Conservation (phyloP, 2,329 filamentous ascomycete species). For the Sclerotinia subarctica region DNA sequence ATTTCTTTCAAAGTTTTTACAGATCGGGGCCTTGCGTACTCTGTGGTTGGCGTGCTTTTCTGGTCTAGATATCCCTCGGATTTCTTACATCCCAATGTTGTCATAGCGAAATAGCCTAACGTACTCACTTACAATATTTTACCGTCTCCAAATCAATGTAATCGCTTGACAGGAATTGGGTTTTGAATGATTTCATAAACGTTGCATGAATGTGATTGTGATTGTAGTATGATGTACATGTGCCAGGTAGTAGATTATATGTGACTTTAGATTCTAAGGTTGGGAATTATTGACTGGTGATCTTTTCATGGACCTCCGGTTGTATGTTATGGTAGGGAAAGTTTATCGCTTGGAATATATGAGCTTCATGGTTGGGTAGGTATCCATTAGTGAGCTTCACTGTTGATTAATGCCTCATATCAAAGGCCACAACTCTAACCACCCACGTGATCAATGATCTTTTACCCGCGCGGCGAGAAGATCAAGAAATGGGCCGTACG, state of each 20-base stretch:
- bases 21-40: conserved; percentile 29
- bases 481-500: too few relatives aligned
- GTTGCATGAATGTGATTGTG: neutral
- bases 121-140: conserved; percentile 16
- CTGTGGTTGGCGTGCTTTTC: conserved; percentile 33
- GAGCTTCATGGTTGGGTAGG: too few relatives aligned
- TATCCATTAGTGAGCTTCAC: too few relatives aligned
- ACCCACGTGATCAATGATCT: neutral
- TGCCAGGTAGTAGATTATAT: neutral
- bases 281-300: too few relatives aligned
- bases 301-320: too few relatives aligned
- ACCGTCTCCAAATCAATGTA: conserved; percentile 6
- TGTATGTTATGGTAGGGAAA: too few relatives aligned
- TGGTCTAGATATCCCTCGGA: conserved; percentile 35
- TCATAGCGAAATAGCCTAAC: conserved; percentile 18
- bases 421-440: neutral
- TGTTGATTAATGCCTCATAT: neutral
- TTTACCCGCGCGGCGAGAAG: neutral
- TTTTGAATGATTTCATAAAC: neutral
- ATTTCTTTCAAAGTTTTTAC: conserved; percentile 29
- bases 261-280: too few relatives aligned
- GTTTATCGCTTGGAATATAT: too few relatives aligned
- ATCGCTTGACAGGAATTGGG: neutral
- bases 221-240: neutral
- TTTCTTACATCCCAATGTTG: conserved; percentile 17